Evolutionary conservation across 1,139 yeast genomes (phyloP).

Genomic region (Hyphopichia burtonii): DNA sequence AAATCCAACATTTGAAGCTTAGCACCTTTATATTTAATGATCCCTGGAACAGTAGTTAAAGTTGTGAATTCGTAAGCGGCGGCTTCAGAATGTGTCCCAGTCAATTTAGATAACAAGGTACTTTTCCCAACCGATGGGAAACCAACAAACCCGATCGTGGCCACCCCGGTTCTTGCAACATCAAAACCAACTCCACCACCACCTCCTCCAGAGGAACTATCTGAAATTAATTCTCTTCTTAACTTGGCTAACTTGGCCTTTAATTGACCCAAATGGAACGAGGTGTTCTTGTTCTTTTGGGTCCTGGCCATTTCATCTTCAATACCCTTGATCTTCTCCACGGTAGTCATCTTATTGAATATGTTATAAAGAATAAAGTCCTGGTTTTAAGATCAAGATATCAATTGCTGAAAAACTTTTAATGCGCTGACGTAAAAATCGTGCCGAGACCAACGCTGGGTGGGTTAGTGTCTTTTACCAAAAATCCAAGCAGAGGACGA

Average conservation of each 20-base stretch:
- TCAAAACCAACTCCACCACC: slow-evolving; percentile 95
- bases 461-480: too few relatives aligned
- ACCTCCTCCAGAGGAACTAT: slow-evolving; percentile 69
- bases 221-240: slow-evolving; percentile 86
- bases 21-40: slow-evolving; percentile 93
- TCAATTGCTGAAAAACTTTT: too few relatives aligned
- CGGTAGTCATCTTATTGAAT: slow-evolving; percentile 65
- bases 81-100: slow-evolving; percentile 95
- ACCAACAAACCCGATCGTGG: slow-evolving; percentile 95
- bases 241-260: slow-evolving; percentile 95
- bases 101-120: slow-evolving; percentile 78
- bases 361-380: too few relatives aligned
- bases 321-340: slow-evolving; percentile 86
- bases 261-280: slow-evolving; percentile 93
- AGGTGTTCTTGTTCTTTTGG: slow-evolving; percentile 94
- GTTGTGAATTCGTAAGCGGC: slow-evolving; percentile 98
- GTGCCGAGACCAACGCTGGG: neutral
- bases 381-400: too few relatives aligned
- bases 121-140: slow-evolving; percentile 98
- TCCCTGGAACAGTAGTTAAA: slow-evolving; percentile 95
- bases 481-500: too few relatives aligned
- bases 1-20: slow-evolving; percentile 96
- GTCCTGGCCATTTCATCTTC: slow-evolving; percentile 96
- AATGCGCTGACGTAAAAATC: too few relatives aligned
- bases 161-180: slow-evolving; percentile 97